Conservation (phyloP, 1,139 yeast species). For the Candida pseudoviswanathii region DNA sequence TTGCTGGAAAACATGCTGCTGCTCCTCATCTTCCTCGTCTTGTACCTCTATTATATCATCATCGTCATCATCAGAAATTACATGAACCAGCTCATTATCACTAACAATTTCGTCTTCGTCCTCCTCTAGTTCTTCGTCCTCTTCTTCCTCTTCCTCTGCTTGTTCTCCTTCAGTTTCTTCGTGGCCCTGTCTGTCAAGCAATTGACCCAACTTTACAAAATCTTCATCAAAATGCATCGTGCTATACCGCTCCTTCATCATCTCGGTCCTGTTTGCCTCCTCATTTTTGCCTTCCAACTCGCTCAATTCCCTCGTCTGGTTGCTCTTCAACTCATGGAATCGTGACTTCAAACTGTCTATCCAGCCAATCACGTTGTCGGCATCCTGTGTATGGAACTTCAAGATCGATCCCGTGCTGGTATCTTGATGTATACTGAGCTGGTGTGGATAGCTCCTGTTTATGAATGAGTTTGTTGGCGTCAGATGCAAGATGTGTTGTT, state of each 20-base stretch:
- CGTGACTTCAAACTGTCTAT: constrained; percentile 47
- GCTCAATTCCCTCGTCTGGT: constrained; percentile 31
- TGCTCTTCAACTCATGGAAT: constrained; percentile 36
- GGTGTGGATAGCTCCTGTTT: background rate
- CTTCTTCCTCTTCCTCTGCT: constrained; percentile 11
- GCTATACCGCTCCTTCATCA: constrained; percentile 26
- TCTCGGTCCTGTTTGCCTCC: constrained; percentile 2
- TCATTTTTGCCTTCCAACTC: constrained; percentile 6
- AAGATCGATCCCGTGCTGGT: background rate
- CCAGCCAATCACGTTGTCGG: constrained; percentile 53
- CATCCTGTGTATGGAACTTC: constrained; percentile 9
- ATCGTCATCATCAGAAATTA: constrained; percentile 12
- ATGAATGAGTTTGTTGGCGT: constrained; percentile 1
- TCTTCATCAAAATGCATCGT: constrained; percentile 39
- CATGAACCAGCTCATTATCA: constrained; percentile 12
- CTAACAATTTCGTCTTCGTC: constrained; percentile 17
- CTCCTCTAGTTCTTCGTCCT: constrained; percentile 14
- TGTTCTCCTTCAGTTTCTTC: constrained; percentile 12
- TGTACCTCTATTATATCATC: constrained; percentile 7
- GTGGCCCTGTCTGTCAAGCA: constrained; percentile 25
- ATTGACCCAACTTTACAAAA: constrained; percentile 38
- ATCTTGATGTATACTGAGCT: background rate
- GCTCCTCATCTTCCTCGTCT: constrained; percentile 4
- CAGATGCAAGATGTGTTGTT: constrained; percentile 2
- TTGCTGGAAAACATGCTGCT: background rate